phyloP scores from a whole-genome alignment of 352 stramenopile species.

The Pythium aphanidermatum region DNA sequence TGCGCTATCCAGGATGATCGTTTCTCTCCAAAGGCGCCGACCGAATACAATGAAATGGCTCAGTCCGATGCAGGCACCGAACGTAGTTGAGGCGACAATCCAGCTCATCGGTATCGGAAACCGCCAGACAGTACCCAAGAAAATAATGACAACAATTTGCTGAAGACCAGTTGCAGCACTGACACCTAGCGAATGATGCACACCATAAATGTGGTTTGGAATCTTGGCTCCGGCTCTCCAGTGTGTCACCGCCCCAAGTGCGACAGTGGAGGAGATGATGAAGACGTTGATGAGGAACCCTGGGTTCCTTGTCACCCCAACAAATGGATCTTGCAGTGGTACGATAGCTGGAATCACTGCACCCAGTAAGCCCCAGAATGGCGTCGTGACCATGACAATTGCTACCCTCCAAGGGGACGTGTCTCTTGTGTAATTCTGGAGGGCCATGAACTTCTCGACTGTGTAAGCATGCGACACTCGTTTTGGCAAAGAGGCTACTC shows the following conservation, averaged over 20 bases:
- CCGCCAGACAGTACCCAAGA: neutral
- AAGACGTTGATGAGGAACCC: neutral
- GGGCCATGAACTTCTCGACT: conserved; percentile 1
- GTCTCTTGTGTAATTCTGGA: neutral
- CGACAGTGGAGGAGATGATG: neutral
- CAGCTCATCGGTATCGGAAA: conserved; percentile 9
- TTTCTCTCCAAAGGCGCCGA: conserved; percentile 1
- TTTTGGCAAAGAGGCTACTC: no score
- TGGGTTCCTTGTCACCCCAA: neutral
- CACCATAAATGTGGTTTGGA: neutral
- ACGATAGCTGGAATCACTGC: neutral
- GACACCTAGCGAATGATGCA: neutral
- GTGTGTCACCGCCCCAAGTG: neutral
- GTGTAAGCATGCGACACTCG: no score
- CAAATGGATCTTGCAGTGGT: conserved; percentile 2
- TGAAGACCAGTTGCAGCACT: neutral
- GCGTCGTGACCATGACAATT: neutral
- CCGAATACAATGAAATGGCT: conserved; percentile 10
- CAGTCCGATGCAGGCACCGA: neutral
- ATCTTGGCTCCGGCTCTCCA: neutral
- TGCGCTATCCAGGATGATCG: neutral
- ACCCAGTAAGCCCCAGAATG: conserved; percentile 3
- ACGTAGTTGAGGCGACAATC: neutral
- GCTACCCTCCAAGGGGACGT: neutral
- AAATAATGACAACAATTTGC: neutral